Percentiles rank a stretch among this genome's conserved stretches.
These are phyloP conservation scores for Chaetomiaceae sp. DNA, from an alignment of 2,329 filamentous ascomycete genomes.

Conservation along the genomic window DNA sequence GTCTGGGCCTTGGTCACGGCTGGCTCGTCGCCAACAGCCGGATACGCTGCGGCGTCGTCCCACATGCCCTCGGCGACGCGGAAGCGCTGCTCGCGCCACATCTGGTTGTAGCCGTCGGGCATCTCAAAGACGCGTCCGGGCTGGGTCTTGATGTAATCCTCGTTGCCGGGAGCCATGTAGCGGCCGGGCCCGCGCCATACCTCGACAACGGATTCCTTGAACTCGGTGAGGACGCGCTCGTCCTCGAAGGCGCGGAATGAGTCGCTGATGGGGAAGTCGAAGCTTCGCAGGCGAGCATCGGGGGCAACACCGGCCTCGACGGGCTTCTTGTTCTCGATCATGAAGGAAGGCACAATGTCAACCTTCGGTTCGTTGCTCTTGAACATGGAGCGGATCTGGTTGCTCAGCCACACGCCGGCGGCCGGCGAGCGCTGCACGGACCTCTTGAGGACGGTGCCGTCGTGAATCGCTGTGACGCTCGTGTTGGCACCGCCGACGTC, in stretches of 20 bases:
- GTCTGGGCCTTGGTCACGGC: slow-evolving; percentile 68
- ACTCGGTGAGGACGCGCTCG: slow-evolving; percentile 88
- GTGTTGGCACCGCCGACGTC: slow-evolving; percentile 87
- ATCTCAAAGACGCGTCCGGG: slow-evolving; percentile 92
- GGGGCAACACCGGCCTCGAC: slow-evolving; percentile 82
- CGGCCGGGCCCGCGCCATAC: slow-evolving; percentile 79
- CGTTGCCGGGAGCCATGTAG: slow-evolving; percentile 61
- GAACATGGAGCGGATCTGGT: slow-evolving; percentile 80
- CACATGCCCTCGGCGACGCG: slow-evolving; percentile 84
- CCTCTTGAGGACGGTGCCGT: slow-evolving; percentile 90
- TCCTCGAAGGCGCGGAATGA: slow-evolving; percentile 83
- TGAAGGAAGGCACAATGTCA: slow-evolving; percentile 76
- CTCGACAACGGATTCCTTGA: slow-evolving; percentile 96
- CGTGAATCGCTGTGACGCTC: slow-evolving; percentile 85
- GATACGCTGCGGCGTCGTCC: slow-evolving; percentile 73
- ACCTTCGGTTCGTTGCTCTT: slow-evolving; percentile 63
- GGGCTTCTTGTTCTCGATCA: slow-evolving; percentile 79
- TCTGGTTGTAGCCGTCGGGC: slow-evolving; percentile 92
- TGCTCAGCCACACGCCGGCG: slow-evolving; percentile 84
- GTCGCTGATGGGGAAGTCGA: slow-evolving; percentile 54
- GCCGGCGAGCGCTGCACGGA: slow-evolving; percentile 80
- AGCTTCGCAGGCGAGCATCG: slow-evolving; percentile 69
- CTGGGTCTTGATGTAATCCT: slow-evolving; percentile 67
- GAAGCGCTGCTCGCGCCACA: slow-evolving; percentile 87
- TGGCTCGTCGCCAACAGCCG: slow-evolving; percentile 36